A percentile compares a stretch with the other conserved stretches of the same genome.
phyloP scores from a whole-genome alignment of 2,329 filamentous ascomycete species.

The Fusarium sp. region DNA sequence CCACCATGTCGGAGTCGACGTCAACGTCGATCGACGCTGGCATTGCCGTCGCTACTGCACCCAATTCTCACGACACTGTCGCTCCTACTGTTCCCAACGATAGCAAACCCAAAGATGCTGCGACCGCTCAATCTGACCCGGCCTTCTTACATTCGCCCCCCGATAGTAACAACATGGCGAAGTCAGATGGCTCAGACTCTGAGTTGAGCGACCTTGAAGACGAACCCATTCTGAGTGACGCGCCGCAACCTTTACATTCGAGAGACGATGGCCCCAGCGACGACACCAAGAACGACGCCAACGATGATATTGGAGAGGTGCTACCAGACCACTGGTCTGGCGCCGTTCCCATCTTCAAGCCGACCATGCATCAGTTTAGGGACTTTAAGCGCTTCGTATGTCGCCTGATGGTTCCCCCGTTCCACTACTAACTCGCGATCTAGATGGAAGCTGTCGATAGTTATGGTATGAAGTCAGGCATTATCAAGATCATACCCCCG shows the following conservation, averaged over 20 bases:
- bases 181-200: conserved; percentile 73
- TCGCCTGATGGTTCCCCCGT: conserved; percentile 32
- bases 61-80: conserved; percentile 48
- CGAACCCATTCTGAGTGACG: conserved; percentile 60
- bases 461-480: conserved; percentile 97
- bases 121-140: conserved; percentile 51
- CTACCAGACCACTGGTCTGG: conserved; percentile 92
- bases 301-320: conserved; percentile 81
- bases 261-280: conserved; percentile 52
- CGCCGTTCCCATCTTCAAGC: conserved; percentile 93
- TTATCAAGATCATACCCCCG: conserved; percentile 95
- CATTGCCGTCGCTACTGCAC: conserved; percentile 65
- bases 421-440: conserved; percentile 48
- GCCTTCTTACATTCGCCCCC: conserved; percentile 74
- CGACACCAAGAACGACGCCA: conserved; percentile 57
- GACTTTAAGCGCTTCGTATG: conserved; percentile 92
- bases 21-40: conserved; percentile 65
- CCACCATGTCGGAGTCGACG: conserved; percentile 60
- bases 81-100: conserved; percentile 46
- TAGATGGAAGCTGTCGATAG: conserved; percentile 87
- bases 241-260: conserved; percentile 46
- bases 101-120: conserved; percentile 55
- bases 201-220: conserved; percentile 77
- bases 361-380: conserved; percentile 94
- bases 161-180: conserved; percentile 73